A percentile compares a stretch with the other conserved stretches of the same genome.
Evolutionary conservation across 352 stramenopile species (phyloP).

Genomic region (Phytophthora ramorum): DNA sequence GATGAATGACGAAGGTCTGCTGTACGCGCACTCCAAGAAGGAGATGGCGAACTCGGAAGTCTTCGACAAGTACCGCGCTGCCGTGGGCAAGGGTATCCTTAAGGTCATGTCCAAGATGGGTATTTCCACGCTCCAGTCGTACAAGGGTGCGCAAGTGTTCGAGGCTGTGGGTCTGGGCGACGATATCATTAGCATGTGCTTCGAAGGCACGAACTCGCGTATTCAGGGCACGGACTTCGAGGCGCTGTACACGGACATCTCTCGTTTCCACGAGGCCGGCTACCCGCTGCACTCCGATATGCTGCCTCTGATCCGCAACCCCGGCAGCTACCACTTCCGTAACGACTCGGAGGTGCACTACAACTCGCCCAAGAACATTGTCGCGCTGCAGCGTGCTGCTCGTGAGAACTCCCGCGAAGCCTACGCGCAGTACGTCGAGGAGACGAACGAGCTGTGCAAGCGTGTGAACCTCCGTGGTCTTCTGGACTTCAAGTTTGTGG

Average conservation of each 20-base stretch:
- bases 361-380: conserved; percentile 96
- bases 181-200: conserved; percentile 92
- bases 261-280: conserved; percentile 90
- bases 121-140: conserved; percentile 95
- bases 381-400: conserved; percentile 93
- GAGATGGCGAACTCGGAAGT: conserved; percentile 66
- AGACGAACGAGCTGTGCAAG: conserved; percentile 90
- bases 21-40: conserved; percentile 66
- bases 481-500: conserved; percentile 95
- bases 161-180: conserved; percentile 94
- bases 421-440: conserved; percentile 93
- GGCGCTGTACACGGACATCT: conserved; percentile 95
- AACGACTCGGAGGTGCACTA: conserved; percentile 95
- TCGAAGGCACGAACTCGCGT: conserved; percentile 87
- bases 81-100: conserved; percentile 73
- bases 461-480: conserved; percentile 94
- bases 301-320: conserved; percentile 92
- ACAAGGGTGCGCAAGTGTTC: conserved; percentile 97
- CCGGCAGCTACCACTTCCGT: conserved; percentile 96
- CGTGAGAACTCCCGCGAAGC: conserved; percentile 93
- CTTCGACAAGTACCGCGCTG: conserved; percentile 71
- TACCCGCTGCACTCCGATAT: conserved; percentile 85
- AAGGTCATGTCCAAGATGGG: conserved; percentile 96
- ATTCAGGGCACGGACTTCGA: conserved; percentile 96
- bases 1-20: conserved; percentile 94